A percentile compares a stretch with the other conserved stretches of the same genome.
Evolutionary conservation across 2,329 filamentous ascomycete genomes (phyloP).

Genomic region (Cladobotryum mycophilum): DNA sequence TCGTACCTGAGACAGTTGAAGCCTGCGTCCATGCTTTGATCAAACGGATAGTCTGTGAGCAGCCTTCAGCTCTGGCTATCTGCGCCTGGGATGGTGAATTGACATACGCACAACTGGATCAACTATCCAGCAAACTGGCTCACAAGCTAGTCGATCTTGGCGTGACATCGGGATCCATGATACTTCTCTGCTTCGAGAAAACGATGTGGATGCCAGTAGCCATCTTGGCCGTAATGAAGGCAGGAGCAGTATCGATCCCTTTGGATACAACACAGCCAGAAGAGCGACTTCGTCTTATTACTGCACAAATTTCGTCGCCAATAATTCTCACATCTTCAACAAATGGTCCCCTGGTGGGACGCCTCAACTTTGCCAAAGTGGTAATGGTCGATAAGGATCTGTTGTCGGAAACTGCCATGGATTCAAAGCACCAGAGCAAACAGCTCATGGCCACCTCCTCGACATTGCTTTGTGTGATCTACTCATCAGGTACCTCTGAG

Average conservation of each 20-base stretch:
- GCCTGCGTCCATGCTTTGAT: slow-evolving; percentile 11
- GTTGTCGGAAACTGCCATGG: too few species aligned
- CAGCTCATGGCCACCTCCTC: too few species aligned
- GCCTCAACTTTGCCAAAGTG: too few species aligned
- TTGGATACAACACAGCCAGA: slow-evolving; percentile 11
- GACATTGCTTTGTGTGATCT: too few species aligned
- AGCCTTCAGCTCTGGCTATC: slow-evolving; percentile 8
- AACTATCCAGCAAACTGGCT: slow-evolving; percentile 10
- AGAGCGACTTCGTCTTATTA: background rate
- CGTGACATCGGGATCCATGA: slow-evolving; percentile 3
- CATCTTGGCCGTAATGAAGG: slow-evolving; percentile 9
- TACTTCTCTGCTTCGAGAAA: slow-evolving; percentile 15
- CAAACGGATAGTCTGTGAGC: background rate
- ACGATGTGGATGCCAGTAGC: slow-evolving; percentile 12
- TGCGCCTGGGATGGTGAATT: slow-evolving; percentile 16
- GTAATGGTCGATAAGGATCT: too few species aligned
- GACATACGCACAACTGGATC: slow-evolving; percentile 15
- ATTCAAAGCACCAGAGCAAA: too few species aligned
- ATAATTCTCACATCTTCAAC: too few species aligned
- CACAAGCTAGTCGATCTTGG: slow-evolving; percentile 5
- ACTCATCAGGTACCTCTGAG: too few species aligned
- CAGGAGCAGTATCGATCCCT: slow-evolving; percentile 12
- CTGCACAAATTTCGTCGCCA: too few species aligned
- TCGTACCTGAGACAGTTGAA: slow-evolving; percentile 1
- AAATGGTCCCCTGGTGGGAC: too few species aligned